phyloP scores from a whole-genome alignment of 1,284 basidiomycete genomes.

The Salmacisia buchloeana region DNA sequence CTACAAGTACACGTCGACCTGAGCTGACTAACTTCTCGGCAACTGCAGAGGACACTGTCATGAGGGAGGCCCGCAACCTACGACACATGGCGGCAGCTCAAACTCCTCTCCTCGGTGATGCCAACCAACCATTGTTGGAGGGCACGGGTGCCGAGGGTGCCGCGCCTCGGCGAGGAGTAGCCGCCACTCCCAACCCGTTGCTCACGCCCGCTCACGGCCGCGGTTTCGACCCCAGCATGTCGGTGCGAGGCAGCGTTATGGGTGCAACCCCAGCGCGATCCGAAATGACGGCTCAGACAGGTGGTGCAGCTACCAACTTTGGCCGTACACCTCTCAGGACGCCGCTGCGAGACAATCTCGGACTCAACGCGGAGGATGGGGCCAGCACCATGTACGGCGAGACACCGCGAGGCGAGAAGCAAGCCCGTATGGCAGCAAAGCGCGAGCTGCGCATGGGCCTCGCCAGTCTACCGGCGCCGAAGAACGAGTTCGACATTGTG shows the following conservation, averaged over 20 bases:
- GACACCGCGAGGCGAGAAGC: constrained; percentile 33
- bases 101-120: constrained; percentile 91
- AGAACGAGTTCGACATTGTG: constrained; percentile 95
- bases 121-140: constrained; percentile 85
- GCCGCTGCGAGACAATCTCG: constrained; percentile 81
- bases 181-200: constrained; percentile 87
- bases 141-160: constrained; percentile 86
- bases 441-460: constrained; percentile 72
- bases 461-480: constrained; percentile 76
- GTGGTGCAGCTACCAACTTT: constrained; percentile 30
- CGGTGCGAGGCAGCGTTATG: background rate
- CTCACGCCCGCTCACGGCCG: constrained; percentile 59
- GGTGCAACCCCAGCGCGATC: constrained; percentile 60
- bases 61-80: constrained; percentile 89
- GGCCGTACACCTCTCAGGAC: constrained; percentile 77
- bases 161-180: constrained; percentile 66
- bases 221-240: constrained; percentile 11
- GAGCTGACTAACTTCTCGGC: background rate
- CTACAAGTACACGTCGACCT: background rate
- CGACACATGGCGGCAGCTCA: constrained; percentile 85
- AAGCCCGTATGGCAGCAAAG: constrained; percentile 22
- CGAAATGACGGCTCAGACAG: constrained; percentile 9
- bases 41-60: constrained; percentile 53
- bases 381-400: constrained; percentile 14
- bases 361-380: constrained; percentile 63